Base-by-base conservation (phyloP, 2,329 filamentous ascomycete genomes). In the Hawksworthiomyces lignivorus region DNA sequence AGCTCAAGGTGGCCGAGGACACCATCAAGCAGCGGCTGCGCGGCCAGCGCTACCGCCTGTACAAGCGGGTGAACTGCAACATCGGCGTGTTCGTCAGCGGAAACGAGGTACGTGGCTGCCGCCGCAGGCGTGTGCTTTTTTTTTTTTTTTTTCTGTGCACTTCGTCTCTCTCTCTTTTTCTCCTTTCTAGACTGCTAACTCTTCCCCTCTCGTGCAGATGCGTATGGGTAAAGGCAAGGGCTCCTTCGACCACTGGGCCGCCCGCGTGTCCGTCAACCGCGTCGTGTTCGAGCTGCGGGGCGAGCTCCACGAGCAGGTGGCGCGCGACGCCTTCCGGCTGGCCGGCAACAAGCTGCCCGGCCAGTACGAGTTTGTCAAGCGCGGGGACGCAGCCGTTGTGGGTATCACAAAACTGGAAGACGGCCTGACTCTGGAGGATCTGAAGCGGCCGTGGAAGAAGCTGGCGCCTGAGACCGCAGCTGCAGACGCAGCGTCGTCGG, bases 221-320 rank as follows among this genome's bases (percentile, higher is more conserved):
- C 84, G 92, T 76, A 98, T 98, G 94, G 92, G 92, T 62, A 98
- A 97, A 67, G 92, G 92, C 66, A 98, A 98, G 63, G 92, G 92
- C 54, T 85, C 82, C 48, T 97, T 98, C 59, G 92, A 98, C 61
- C 87, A 94, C 59, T 98, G 92, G 92, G 88, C 90, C 5, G 79
- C 84, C 18, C 80, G 90, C 63, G 81, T 97, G 52, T 80, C 87
- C 8, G 87, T 97, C 39, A 95, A 85, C 65, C 86, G 92, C 62
- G 79, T 98, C 36, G 70, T 96, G 17, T 94, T 98, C 53, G 92
- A 98, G 65, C 67, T 98, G 52, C 88, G 87, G 63, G 92, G 92
- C 34, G 78, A 88, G 54, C 59, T 97, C 50, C 92, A 98, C 75
- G 92, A 98, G 70, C 86, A 95, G 68, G 80, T 98, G 50, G 89